phyloP scores from a whole-genome alignment of 1,284 basidiomycete genomes.

The Ganoderma lucidum region DNA sequence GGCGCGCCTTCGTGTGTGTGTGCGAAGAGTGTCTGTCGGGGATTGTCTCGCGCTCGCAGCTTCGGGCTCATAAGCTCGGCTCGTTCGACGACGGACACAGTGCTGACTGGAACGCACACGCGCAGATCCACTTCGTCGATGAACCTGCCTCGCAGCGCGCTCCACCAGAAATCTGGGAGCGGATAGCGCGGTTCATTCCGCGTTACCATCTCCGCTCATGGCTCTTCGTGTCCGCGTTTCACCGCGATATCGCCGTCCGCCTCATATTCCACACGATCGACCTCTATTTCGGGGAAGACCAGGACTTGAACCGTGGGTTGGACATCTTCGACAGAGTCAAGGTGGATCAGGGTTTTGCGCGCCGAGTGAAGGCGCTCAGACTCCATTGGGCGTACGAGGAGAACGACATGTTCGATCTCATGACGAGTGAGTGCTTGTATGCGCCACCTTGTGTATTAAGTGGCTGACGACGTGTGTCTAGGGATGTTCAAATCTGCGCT shows the following conservation, averaged over 20 bases:
- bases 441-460: not conserved
- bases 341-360: slow-evolving; percentile 64
- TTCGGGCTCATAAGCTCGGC: not conserved
- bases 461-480: slow-evolving; percentile 30
- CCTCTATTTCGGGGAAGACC: slow-evolving; percentile 70
- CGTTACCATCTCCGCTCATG: slow-evolving; percentile 70
- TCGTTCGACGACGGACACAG: not conserved
- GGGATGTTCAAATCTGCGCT: slow-evolving; percentile 67
- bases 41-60: not conserved
- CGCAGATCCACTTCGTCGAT: slow-evolving; percentile 57
- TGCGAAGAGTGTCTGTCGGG: not conserved
- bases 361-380: slow-evolving; percentile 60
- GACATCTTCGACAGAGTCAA: slow-evolving; percentile 73
- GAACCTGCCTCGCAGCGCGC: slow-evolving; percentile 65
- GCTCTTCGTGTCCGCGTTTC: slow-evolving; percentile 68
- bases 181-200: slow-evolving; percentile 65
- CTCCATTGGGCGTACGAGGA: slow-evolving; percentile 74
- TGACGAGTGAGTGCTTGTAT: slow-evolving; percentile 54
- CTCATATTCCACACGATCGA: slow-evolving; percentile 71
- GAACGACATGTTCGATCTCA: slow-evolving; percentile 69
- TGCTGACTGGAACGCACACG: not conserved
- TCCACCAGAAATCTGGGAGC: slow-evolving; percentile 72
- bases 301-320: slow-evolving; percentile 60
- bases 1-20: not conserved
- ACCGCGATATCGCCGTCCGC: slow-evolving; percentile 66